Conservation (phyloP, 139 green algal genomes). For the Choricystis sp. region DNA sequence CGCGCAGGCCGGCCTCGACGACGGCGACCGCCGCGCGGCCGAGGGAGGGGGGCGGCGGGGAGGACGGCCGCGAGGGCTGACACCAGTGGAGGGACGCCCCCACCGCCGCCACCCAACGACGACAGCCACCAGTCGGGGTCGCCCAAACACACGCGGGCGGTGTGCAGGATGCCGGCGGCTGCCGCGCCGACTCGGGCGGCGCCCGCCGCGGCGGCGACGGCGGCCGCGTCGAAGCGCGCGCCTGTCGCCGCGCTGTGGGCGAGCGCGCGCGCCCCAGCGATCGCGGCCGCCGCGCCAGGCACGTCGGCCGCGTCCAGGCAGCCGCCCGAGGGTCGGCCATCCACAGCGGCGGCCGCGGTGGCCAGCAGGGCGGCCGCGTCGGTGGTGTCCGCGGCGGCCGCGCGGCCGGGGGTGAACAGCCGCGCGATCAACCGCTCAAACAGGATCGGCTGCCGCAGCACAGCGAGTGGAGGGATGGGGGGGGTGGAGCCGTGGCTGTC, state of each 20-base stretch:
- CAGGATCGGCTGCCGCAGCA: slow-evolving; percentile 9
- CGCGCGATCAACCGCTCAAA: slow-evolving; percentile 16
- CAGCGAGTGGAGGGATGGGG: neutral
- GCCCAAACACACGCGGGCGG: neutral
- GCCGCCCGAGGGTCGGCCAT: slow-evolving; percentile 7
- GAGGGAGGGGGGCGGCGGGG: neutral
- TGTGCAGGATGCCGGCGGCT: neutral
- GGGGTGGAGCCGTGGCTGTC: too few relatives aligned
- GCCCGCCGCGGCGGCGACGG: too few relatives aligned
- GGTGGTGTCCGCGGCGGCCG: slow-evolving; percentile 9
- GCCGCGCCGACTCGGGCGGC: neutral
- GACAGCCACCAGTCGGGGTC: neutral
- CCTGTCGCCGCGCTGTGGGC: too few relatives aligned
- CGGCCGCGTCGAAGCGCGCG: neutral
- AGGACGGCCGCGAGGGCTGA: too few relatives aligned
- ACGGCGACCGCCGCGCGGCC: neutral
- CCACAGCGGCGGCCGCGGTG: slow-evolving; percentile 15
- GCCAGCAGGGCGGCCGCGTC: slow-evolving; percentile 12
- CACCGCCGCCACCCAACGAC: too few relatives aligned
- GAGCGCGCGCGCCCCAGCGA: neutral
- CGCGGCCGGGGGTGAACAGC: slow-evolving; percentile 3
- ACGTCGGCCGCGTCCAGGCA: neutral
- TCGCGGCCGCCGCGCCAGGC: neutral
- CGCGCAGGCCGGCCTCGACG: neutral
- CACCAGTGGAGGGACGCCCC: too few relatives aligned